Evolutionary conservation across 495 filamentous ascomycete genomes (phyloP), one percentile per base, ranked within the genome.

Genomic region (Trichoderma gamsii): DNA sequence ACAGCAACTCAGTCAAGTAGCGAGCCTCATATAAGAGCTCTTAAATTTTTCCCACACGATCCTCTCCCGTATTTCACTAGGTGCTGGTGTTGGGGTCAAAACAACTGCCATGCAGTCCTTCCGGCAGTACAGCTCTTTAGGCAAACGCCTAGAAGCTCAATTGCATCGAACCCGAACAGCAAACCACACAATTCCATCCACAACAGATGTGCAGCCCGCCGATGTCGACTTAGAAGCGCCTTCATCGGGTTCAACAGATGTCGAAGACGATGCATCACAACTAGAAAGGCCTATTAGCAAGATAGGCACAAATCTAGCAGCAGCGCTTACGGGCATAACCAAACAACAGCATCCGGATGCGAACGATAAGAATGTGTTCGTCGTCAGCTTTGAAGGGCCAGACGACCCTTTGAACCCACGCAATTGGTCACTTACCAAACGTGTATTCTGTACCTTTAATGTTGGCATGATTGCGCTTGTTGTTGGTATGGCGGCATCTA

Each of bases 101-200:
- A 7, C 11, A 11, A 4, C 11, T 3, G 29, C 12, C 56, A 61
- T 61, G 56, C 16, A 61, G 25, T 18, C 56, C 11, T 61, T 32
- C 27, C 56, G 56, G 23, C 56, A 61, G 25, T 32, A 61, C 29
- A 23, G 12, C 25, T 32, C 23, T 0, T 25, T 61, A 13, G 56
- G 56, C 23, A 61, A 29, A 29, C 56, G 56, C 25, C 56, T 61
- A 61, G 56, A 61, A 18, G 56, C 56, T 13, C 56, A 61, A 25
- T 21, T 61, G 11, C 23, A 32, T 32, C 56, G 56, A 61, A 61
- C 23, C 7, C 56, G 56, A 32, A 11, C 16, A 32, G 9, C 7
- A 15, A 32, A 18, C 13, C 27, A 3, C 25, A 32, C 25, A 1
- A 32, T 7, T 9, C 44, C 49, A 25, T 21, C 56, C 15, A 12